A percentile compares a stretch with the other conserved stretches of the same genome.
Conservation (phyloP, 805 yeast genomes). For the Suhomyces sp. region DNA sequence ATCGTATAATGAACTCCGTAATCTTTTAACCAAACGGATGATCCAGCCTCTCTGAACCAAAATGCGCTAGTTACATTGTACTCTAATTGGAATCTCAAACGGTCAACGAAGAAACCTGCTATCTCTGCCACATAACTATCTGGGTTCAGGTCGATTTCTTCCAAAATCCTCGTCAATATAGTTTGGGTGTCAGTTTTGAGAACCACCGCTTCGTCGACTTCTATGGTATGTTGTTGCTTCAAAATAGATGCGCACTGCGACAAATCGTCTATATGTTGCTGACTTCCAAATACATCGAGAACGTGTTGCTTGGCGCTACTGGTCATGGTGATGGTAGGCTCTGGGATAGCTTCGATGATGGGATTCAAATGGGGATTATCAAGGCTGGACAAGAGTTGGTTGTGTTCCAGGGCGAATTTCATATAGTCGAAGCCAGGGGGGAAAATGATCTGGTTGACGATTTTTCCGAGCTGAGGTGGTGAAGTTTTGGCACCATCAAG, state of each 20-base stretch:
- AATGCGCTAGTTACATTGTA: slow-evolving; percentile 16
- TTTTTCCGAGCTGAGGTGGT: no score
- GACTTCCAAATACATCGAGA: slow-evolving; percentile 12
- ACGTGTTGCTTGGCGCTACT: slow-evolving; percentile 1
- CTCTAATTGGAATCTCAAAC: slow-evolving; percentile 14
- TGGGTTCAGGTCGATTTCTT: slow-evolving; percentile 13
- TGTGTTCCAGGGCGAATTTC: no score
- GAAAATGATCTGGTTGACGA: no score
- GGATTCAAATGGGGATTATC: no score
- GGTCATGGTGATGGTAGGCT: no score
- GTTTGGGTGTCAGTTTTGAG: slow-evolving; percentile 3
- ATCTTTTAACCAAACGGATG: slow-evolving; percentile 53
- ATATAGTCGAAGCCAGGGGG: no score
- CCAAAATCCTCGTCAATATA: slow-evolving; percentile 2
- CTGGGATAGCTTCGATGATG: no score
- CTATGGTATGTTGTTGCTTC: slow-evolving; percentile 1
- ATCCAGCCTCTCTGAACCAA: slow-evolving; percentile 52
- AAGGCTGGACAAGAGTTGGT: no score
- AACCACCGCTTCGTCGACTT: slow-evolving; percentile 1
- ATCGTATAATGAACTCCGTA: slow-evolving; percentile 49
- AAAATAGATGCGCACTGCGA: slow-evolving; percentile 10
- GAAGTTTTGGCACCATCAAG: no score
- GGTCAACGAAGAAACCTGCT: slow-evolving; percentile 24
- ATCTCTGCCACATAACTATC: slow-evolving; percentile 22
- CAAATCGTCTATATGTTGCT: slow-evolving; percentile 11